Evolutionary conservation across 768 basidiomycete genomes (phyloP).

Genomic region (Amanita fuliginea): DNA sequence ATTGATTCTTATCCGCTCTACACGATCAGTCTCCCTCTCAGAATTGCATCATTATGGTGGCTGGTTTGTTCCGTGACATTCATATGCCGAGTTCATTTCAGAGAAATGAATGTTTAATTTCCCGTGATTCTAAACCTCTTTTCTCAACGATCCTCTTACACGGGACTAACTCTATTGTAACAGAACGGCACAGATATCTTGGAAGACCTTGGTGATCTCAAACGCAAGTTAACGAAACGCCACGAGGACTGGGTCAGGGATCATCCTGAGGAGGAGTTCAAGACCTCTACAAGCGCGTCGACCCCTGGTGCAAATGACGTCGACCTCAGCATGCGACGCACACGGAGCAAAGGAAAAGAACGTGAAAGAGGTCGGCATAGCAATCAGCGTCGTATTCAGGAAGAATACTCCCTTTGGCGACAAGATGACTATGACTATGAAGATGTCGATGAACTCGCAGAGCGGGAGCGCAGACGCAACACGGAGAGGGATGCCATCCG

Average conservation of each 20-base stretch:
- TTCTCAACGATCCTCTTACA: not conserved
- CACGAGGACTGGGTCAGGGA: conserved; percentile 48
- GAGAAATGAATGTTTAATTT: not conserved
- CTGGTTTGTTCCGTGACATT: not conserved
- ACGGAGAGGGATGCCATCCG: not conserved
- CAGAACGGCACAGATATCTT: conserved; percentile 74
- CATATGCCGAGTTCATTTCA: not conserved
- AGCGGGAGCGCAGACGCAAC: conserved; percentile 2
- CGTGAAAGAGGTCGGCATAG: conserved; percentile 1
- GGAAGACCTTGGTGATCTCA: conserved; percentile 51
- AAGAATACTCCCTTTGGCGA: not conserved
- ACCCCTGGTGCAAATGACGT: conserved; percentile 17
- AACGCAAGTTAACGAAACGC: conserved; percentile 49
- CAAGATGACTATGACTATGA: conserved; percentile 4
- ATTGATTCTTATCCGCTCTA: conserved; percentile 3
- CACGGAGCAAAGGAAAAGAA: conserved; percentile 6
- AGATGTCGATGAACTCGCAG: conserved; percentile 1
- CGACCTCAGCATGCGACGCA: conserved; percentile 11
- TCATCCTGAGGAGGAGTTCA: conserved; percentile 24
- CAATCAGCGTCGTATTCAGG: conserved; percentile 4
- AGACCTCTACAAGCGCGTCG: conserved; percentile 13
- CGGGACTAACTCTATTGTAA: not conserved
- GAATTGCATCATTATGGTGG: not conserved
- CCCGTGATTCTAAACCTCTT: not conserved
- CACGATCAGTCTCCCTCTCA: not conserved